Base-by-base conservation (phyloP, 345 rosid species). In the Citrus unshiu region DNA sequence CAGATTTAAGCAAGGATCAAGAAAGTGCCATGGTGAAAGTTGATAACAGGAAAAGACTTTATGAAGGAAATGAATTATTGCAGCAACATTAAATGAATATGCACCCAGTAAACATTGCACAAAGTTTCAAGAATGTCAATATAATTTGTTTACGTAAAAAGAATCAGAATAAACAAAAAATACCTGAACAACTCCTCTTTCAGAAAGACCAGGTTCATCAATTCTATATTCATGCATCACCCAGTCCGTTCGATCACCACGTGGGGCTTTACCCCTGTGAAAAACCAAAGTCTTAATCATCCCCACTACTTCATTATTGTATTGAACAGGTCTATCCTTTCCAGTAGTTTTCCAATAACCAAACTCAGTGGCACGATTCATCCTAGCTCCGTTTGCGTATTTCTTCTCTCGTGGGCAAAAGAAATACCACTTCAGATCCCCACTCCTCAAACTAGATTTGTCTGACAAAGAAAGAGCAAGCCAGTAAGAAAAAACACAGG, bases 281-380 rank as follows among this genome's bases (percentile, higher is more conserved):
- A 86, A 95, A 79, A 95, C 68, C 77, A 95, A 72, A 30, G 91
- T 92, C 76, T 82, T 93, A 8, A 76, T 92, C 89, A 46, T 92
- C 12, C 99, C 99, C 2, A 84, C 89, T 22, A 80, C 73, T 51
- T 81, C 82, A 9, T 73, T 22, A 22, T 87, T 84, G 80, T 87
- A 73, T 7, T 35, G 54, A 57, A 95, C 93, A 61, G 72, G 13
- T 39, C 89, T 89, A 39, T 93, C 99, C 14, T 86, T 91, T 25
- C 98, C 99, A 0, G 96, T 87, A 46, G 89, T 79, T 83, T 90
- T 93, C 99, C 99, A 95, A 68, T 35, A 93, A 19, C 97, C 98
- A 51, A 76, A 77, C 24, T 56, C 84, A 49, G 93, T 91, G 0
- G 91, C 78, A 39, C 97, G 93, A 0, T 88, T 88, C 59, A 73